A percentile compares a stretch with the other conserved stretches of the same genome.
These are phyloP conservation scores for Straminergon stramineum DNA, from an alignment of 225 moss, liverwort and hornwort species.

Conservation along the genomic window DNA sequence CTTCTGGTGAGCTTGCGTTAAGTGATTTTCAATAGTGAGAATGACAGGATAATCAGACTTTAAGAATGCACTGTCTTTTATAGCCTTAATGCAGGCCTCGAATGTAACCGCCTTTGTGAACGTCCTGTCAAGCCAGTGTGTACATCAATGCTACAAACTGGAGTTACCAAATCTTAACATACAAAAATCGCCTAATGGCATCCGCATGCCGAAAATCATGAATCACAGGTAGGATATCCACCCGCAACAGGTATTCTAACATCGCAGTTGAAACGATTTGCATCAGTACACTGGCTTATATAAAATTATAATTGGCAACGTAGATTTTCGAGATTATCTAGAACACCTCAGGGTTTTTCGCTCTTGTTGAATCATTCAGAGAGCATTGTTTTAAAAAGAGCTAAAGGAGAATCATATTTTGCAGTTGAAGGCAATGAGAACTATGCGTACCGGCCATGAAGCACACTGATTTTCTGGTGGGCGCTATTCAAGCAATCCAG, in stretches of 20 bases:
- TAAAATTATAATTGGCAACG: not conserved
- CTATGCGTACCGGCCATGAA: constrained; percentile 68
- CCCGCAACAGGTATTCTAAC: not conserved
- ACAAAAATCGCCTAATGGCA: not conserved
- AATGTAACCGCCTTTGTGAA: constrained; percentile 67
- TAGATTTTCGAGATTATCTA: not conserved
- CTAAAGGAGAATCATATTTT: not conserved
- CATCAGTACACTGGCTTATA: not conserved
- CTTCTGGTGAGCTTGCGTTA: constrained; percentile 44
- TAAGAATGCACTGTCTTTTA: constrained; percentile 60
- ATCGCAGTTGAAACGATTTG: not conserved
- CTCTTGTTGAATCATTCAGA: not conserved
- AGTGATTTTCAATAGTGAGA: constrained; percentile 89
- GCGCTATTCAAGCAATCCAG: constrained; percentile 59
- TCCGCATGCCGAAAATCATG: not conserved
- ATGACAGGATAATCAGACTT: constrained; percentile 79
- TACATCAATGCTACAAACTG: not conserved
- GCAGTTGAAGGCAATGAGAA: not conserved
- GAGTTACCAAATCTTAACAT: not conserved
- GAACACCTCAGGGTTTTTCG: not conserved
- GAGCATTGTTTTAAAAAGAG: no score
- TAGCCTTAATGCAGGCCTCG: constrained; percentile 59
- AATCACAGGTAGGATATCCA: not conserved
- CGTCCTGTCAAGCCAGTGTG: constrained; percentile 44
- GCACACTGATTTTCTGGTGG: constrained; percentile 60